A percentile compares a stretch with the other conserved stretches of the same genome.
phyloP scores from a whole-genome alignment of 805 yeast species.

The Yamadazyma takamatsuzukensis region DNA sequence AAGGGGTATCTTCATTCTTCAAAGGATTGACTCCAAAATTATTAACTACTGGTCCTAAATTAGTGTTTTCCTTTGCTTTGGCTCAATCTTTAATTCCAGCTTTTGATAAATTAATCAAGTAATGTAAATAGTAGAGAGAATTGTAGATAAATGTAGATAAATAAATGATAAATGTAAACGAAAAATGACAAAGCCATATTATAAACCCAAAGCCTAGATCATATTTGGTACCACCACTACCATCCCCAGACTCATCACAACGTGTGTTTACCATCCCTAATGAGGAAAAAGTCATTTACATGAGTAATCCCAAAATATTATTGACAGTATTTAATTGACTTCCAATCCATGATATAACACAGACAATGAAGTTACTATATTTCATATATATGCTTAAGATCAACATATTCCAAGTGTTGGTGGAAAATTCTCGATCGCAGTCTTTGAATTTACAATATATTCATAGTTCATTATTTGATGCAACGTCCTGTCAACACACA shows the following conservation, averaged over 20 bases:
- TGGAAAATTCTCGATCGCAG: constrained; percentile 29
- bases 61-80: constrained; percentile 95
- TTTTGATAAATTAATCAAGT: constrained; percentile 66
- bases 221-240: too few relatives aligned
- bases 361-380: constrained; percentile 32
- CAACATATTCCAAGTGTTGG: constrained; percentile 33
- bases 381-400: constrained; percentile 34
- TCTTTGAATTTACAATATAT: constrained; percentile 29
- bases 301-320: too few relatives aligned
- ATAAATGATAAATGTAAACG: too few relatives aligned
- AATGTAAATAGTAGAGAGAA: too few relatives aligned
- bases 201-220: too few relatives aligned
- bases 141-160: too few relatives aligned
- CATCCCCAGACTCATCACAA: too few relatives aligned
- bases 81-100: constrained; percentile 98
- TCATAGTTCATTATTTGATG: constrained; percentile 25
- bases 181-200: too few relatives aligned
- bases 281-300: too few relatives aligned
- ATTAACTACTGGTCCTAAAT: constrained; percentile 96
- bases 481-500: constrained; percentile 13
- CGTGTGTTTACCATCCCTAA: too few relatives aligned
- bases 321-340: too few relatives aligned
- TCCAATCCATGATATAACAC: too few relatives aligned
- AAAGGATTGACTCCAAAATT: constrained; percentile 96
- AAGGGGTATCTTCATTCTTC: constrained; percentile 87